Evolutionary conservation across 2,329 filamentous ascomycete genomes (phyloP).

Genomic region (Cercospora sp.): DNA sequence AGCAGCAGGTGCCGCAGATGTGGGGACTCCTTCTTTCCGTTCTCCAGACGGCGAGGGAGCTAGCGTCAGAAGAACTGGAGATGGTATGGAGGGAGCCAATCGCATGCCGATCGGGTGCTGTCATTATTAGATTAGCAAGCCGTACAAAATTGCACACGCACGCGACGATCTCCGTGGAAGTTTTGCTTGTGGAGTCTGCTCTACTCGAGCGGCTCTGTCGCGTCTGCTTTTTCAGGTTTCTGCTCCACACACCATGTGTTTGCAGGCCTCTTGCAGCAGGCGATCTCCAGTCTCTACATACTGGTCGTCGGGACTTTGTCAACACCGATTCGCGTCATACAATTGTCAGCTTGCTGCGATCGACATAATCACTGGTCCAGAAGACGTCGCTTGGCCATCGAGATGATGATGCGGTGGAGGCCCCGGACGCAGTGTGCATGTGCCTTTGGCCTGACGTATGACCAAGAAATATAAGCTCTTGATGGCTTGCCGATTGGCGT

Average conservation of each 20-base stretch:
- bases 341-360: background rate
- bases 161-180: constrained; percentile 10
- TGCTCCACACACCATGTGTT: background rate
- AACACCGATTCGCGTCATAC: background rate
- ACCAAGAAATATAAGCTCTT: constrained; percentile 19
- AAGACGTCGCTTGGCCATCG: constrained; percentile 12
- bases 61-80: constrained; percentile 9
- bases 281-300: background rate
- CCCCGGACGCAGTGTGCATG: background rate
- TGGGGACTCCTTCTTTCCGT: constrained; percentile 19
- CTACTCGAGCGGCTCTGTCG: constrained; percentile 1
- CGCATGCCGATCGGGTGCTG: constrained; percentile 7
- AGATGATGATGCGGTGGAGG: constrained; percentile 17
- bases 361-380: background rate
- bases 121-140: constrained; percentile 23
- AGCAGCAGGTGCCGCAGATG: background rate
- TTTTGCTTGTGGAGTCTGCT: background rate
- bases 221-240: background rate
- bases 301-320: background rate
- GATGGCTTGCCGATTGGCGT: constrained; percentile 1
- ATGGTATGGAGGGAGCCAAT: constrained; percentile 26
- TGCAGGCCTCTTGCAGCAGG: background rate
- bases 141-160: constrained; percentile 10
- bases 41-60: constrained; percentile 13
- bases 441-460: constrained; percentile 13